Base-by-base conservation (phyloP, 2,329 filamentous ascomycete genomes). In the Arachnomyces sp. region DNA sequence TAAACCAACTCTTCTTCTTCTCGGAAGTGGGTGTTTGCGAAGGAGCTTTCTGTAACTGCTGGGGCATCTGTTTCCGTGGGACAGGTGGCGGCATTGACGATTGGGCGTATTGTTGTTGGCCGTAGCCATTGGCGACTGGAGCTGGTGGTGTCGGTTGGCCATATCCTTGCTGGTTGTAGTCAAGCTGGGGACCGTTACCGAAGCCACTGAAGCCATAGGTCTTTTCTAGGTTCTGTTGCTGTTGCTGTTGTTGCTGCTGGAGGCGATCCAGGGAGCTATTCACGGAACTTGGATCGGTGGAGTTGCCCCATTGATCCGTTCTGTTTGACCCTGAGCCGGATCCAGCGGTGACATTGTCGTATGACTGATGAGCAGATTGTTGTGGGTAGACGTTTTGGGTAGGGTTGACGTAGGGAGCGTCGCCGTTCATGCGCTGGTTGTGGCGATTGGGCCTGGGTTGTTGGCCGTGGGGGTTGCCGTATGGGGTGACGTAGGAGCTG, bases 1-100 rank as follows among this genome's bases (percentile, higher is more conserved):
- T 79, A 54, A 96, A 81, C 87, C 89, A 94, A 59, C 88, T 92
- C 73, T 88, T 89, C 49, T 84, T 75, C 72, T 94, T 94, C 45
- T 88, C 82, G 40, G 44, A 45, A 32, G 42, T 34, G 4, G 34
- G 20, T 31, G 42, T 16, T 16, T 41, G 12, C 17, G 29, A 29
- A 11, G 40, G 36, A 8, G 15, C 43, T 14, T 30, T 25, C 5
- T 9, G 20, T 25, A 25, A 9, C 20, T 25, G 20, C 20, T 5
- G 5, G 20, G 20, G 20, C 5, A 9, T 9, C 9, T 25, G 5
- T 25, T 25, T 25, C 5, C 20, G 20, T 25, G 20, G 20, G 9
- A 25, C 20, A 9, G 20, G 5, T 5, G 20, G 20, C 9, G 20
- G 20, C 20, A 25, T 9, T 5, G 20, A 25, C 38, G 33, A 45